Evolutionary conservation across 192 early-diverging fungal genomes (phyloP).

Genomic region (Backusella macrospora): DNA sequence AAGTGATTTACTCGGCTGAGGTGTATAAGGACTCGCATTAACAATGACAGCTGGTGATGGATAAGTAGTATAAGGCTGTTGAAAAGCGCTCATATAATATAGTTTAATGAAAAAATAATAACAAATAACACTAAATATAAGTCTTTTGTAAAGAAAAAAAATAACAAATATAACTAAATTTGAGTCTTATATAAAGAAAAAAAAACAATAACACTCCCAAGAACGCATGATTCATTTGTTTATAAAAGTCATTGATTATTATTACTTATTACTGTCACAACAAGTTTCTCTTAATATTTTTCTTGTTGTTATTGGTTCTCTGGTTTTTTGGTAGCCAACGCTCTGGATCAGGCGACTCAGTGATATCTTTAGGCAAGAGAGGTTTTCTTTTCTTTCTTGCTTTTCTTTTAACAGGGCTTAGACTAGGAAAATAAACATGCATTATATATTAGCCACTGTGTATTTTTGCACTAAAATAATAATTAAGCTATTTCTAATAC

Average conservation of each 20-base stretch:
- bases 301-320: neutral
- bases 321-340: neutral
- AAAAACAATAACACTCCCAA: constrained; percentile 1
- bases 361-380: neutral
- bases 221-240: constrained; percentile 8
- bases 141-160: neutral
- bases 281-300: neutral
- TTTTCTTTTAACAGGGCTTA: neutral
- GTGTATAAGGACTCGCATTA: neutral
- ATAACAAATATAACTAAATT: constrained; percentile 1
- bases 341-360: neutral
- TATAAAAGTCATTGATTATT: constrained; percentile 1
- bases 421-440: neutral
- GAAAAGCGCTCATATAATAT: neutral
- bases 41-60: constrained; percentile 1
- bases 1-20: neutral
- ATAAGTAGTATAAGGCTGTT: neutral
- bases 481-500: neutral
- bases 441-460: too few species aligned
- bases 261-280: neutral
- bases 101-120: neutral
- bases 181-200: neutral
- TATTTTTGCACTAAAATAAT: neutral
- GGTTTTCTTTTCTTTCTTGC: neutral
- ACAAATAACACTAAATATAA: constrained; percentile 3